These are phyloP conservation scores for Pseudogymnoascus sp. DNA, from an alignment of 2,329 filamentous ascomycete genomes.

Conservation along the genomic window DNA sequence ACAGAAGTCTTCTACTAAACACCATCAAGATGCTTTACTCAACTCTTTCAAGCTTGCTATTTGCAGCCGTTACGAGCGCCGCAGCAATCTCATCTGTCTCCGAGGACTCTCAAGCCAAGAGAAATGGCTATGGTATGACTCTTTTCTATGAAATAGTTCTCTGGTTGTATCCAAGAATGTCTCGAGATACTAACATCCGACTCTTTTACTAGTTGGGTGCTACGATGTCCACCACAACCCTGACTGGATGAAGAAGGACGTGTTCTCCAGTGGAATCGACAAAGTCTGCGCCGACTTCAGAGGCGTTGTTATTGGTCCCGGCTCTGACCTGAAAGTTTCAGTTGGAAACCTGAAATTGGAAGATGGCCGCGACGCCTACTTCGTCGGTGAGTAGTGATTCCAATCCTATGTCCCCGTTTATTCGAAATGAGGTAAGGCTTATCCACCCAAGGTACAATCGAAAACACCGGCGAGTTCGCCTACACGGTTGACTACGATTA, in stretches of 20 bases:
- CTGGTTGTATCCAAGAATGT: not conserved
- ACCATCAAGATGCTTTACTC: not conserved
- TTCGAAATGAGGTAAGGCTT: not conserved
- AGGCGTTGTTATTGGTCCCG: not conserved
- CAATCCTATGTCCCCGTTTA: not conserved
- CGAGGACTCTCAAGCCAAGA: not conserved
- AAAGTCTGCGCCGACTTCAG: not conserved
- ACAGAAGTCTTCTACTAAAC: not conserved
- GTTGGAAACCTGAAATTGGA: not conserved
- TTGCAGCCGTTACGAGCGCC: not conserved
- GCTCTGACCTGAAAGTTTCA: not conserved
- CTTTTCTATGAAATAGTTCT: not conserved
- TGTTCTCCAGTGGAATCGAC: not conserved
- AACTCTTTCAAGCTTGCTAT: not conserved
- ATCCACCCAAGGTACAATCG: not conserved
- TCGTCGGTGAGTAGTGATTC: not conserved
- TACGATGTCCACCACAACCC: not conserved
- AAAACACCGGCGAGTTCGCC: not conserved
- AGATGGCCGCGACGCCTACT: not conserved
- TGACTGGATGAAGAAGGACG: not conserved
- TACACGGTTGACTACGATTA: not conserved
- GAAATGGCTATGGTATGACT: not conserved
- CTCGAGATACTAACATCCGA: not conserved
- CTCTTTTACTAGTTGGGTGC: not conserved
- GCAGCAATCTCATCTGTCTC: not conserved